These are phyloP conservation scores for Daldinia grandis DNA, from an alignment of 495 filamentous ascomycete species.

Conservation along the genomic window DNA sequence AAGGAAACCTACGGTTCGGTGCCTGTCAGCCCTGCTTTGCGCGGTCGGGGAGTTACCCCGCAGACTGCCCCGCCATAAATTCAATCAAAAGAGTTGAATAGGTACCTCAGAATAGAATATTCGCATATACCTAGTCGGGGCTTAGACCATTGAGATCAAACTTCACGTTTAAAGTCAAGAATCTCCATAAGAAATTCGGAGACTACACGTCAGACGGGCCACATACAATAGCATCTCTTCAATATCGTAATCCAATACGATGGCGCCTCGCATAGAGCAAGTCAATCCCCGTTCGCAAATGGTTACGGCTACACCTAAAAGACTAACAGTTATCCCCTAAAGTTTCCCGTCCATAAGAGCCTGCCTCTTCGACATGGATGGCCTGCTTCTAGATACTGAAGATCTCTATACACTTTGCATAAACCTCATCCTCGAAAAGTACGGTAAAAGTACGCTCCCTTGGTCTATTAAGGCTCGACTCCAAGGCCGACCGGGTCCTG, in stretches of 20 bases:
- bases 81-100: slow-evolving; percentile 11
- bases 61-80: slow-evolving; percentile 36
- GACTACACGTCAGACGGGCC: no score
- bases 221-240: not conserved
- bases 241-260: slow-evolving; percentile 27
- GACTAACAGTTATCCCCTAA: slow-evolving; percentile 9
- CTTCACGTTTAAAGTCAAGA: not conserved
- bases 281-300: slow-evolving; percentile 17
- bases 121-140: not conserved
- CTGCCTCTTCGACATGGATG: slow-evolving; percentile 99
- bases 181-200: no score
- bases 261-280: slow-evolving; percentile 56
- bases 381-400: slow-evolving; percentile 91
- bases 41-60: slow-evolving; percentile 11
- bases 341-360: slow-evolving; percentile 83
- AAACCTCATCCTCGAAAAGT: slow-evolving; percentile 79
- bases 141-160: not conserved
- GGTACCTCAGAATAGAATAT: not conserved
- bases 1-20: not conserved
- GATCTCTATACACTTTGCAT: slow-evolving; percentile 88
- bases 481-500: slow-evolving; percentile 86
- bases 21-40: not conserved
- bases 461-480: slow-evolving; percentile 95
- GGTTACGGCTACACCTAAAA: slow-evolving; percentile 1
- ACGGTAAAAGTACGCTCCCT: slow-evolving; percentile 75